A percentile compares a stretch with the other conserved stretches of the same genome.
These are phyloP conservation scores for Bruguiera gymnorhiza DNA, from an alignment of 345 rosid species.

Conservation along the genomic window DNA sequence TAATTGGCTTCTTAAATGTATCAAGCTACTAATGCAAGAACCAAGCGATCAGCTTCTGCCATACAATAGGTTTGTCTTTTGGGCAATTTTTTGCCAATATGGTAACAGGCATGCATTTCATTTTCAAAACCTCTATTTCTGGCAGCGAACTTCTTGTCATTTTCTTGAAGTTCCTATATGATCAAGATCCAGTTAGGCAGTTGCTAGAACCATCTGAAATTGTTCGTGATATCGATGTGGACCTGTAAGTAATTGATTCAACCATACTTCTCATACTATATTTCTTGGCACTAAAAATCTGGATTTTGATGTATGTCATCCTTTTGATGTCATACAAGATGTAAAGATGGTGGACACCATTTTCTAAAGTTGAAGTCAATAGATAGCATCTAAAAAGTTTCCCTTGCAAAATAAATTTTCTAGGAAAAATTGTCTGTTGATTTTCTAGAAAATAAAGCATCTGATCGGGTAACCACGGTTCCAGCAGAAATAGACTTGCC, in stretches of 20 bases:
- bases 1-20: conserved; percentile 82
- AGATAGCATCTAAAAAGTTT: background rate
- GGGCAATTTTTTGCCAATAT: conserved; percentile 13
- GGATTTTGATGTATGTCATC: too few species aligned
- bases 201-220: conserved; percentile 60
- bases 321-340: background rate
- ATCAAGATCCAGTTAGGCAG: conserved; percentile 87
- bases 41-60: conserved; percentile 78
- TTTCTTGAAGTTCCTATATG: conserved; percentile 84
- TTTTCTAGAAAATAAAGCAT: background rate
- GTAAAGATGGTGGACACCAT: background rate
- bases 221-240: conserved; percentile 56
- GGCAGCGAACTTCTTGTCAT: conserved; percentile 84
- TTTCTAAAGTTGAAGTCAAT: background rate
- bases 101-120: conserved; percentile 9
- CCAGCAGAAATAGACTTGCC: background rate
- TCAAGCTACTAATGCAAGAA: conserved; percentile 83
- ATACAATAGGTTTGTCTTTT: conserved; percentile 60
- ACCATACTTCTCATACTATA: background rate
- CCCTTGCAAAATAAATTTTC: background rate
- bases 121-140: conserved; percentile 26
- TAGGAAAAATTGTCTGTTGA: background rate
- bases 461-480: background rate
- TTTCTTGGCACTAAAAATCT: background rate
- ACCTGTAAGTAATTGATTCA: conserved; percentile 50